Evolutionary conservation across 1,139 yeast species (phyloP), one percentile per base, ranked within the genome.

Genomic region (Saccharomyces hybrid): DNA sequence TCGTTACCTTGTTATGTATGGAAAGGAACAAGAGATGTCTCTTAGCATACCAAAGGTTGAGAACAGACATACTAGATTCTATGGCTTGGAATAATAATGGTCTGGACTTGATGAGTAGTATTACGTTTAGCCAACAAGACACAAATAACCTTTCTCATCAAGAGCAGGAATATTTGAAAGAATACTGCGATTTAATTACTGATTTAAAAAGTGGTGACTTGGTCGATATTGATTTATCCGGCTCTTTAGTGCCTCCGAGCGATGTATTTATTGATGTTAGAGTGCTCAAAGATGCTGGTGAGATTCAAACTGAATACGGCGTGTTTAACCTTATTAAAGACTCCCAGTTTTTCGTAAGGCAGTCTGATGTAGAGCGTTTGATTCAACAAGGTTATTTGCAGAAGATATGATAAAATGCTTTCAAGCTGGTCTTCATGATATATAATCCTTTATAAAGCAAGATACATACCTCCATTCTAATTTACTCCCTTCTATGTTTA

Each of bases 231-330:
- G 99, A 93, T 65, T 74, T 93, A 44, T 81, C 93, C 28, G 98
- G 98, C 0, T 83, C 88, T 31, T 70, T 93, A 61, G 88, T 82
- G 46, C 99, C 99, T 0, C 99, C 99, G 0, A 81, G 81, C 30
- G 95, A 89, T 62, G 86, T 93, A 47, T 93, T 91, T 64, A 87
- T 93, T 11, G 99, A 93, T 66, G 98, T 93, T 3, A 75, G 99
- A 54, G 98, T 93, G 8, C 72, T 93, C 54, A 87, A 87, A 64
- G 96, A 93, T 65, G 98, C 97, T 0, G 99, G 99, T 1, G 98
- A 93, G 67, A 90, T 93, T 46, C 97, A 91, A 67, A 93, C 99
- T 0, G 99, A 93, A 69, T 93, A 93, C 63, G 99, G 99, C 31
- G 96, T 90, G 6, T 90, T 93, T 73, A 91, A 91, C 63, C 74